Evolutionary conservation across 2,329 filamentous ascomycete genomes (phyloP), one percentile per base, ranked within the genome.

Genomic region (Pyricularia pennisetigena): DNA sequence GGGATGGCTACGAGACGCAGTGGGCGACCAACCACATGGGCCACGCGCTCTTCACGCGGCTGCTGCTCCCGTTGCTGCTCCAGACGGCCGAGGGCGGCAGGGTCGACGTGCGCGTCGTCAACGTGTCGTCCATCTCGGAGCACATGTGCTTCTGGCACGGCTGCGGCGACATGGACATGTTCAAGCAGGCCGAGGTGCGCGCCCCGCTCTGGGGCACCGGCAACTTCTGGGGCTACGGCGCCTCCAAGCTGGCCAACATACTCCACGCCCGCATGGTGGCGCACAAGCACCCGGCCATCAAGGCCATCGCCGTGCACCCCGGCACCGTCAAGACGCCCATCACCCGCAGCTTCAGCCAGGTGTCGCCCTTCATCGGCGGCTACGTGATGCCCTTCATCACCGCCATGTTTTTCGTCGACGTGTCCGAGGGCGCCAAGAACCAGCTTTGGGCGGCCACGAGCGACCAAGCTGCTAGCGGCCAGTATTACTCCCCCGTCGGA

Each of bases 11-110:
- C 72, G 82, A 85, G 72, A 70, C 78, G 8, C 79, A 82, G 68
- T 82, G 83, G 69, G 81, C 78, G 7, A 81, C 78, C 9, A 85
- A 84, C 70, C 80, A 83, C 72, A 70, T 84, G 24, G 81, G 81
- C 24, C 82, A 83, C 67, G 79, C 80, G 1, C 74, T 82, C 0
- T 75, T 84, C 3, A 76, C 75, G 41, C 76, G 79, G 63, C 73
- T 79, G 2, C 71, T 82, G 10, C 67, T 73, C 8, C 75, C 75
- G 1, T 57, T 73, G 3, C 70, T 77, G 4, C 66, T 70, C 14
- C 67, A 72, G 9, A 76, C 75, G 28, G 70, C 70, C 32, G 20
- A 66, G 3, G 67, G 49, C 3, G 28, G 65, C 24, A 26, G 23
- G n/a, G 64, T 32, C 30, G 73, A 74, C 69, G 72, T 73, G 23